Base-by-base conservation (phyloP, 2,329 filamentous ascomycete species). In the Apiospora marii region DNA sequence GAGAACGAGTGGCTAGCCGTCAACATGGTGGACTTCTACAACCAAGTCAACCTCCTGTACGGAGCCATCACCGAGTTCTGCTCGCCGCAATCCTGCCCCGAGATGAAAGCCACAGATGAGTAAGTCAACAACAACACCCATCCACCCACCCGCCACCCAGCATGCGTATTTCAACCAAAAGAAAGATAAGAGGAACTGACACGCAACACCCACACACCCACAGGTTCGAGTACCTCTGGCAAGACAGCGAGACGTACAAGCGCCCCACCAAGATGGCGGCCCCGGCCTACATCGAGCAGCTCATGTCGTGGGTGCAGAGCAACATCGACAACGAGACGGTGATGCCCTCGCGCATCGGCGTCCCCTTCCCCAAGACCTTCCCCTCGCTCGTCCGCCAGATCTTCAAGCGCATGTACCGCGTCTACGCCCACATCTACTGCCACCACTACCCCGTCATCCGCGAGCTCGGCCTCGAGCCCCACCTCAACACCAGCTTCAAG, bases 71-170 rank as follows among this genome's bases (percentile, higher is more conserved):
- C 96, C 73, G 96, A 99, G 82, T 99, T 99, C 85, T 99, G 96
- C 87, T 98, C 96, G 37, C 96, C 96, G 44, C 93, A 96, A 82
- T 95, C 95, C 76, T 99, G 96, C 83, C 96, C 96, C 0, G 96
- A 98, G 85, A 99, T 99, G 96, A 99, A 99, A 85, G 96, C 96
- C n/a, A 99, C 96, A 13, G 97, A 99, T 85, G 96, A 99, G 93
- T 96, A 88, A 76, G 90, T 76, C 27, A 27, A 53, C 30, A 19
- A 16, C 6, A n/a, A 10, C 6, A 19, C 61, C 19, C 46, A 34
- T 12, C 46, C 37, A 30, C 48, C 46, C 6, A 19, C 61, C 19
- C 46, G 44, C 16, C 46, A 44, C 30, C 48, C 49, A 72, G 34
- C 58, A 72, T 41, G 71, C 0, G 30, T 22, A 6, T 16, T 41